phyloP scores from a whole-genome alignment of 2,329 filamentous ascomycete species.

The Diaporthe amygdali region DNA sequence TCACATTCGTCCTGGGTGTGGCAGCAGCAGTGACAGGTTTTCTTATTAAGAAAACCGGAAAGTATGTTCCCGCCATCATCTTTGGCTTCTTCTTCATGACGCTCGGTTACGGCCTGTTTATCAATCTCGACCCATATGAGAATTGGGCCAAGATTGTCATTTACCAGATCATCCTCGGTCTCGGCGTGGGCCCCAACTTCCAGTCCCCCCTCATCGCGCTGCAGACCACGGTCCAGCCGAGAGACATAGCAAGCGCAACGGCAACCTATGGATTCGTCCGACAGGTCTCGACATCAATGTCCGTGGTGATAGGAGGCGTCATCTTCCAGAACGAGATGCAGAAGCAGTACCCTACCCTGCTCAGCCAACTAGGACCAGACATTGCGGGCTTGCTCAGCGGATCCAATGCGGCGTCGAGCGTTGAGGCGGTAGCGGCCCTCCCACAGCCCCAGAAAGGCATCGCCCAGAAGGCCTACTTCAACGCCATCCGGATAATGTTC shows the following conservation, averaged over 20 bases:
- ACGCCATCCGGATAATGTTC: conserved; percentile 59
- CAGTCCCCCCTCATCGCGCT: conserved; percentile 68
- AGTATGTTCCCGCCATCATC: conserved; percentile 61
- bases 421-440: conserved; percentile 60
- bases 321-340: conserved; percentile 48
- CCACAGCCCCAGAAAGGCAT: conserved; percentile 47
- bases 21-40: conserved; percentile 47
- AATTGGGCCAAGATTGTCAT: conserved; percentile 54
- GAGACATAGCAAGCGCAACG: conserved; percentile 68
- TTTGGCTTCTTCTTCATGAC: conserved; percentile 59
- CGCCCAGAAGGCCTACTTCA: conserved; percentile 53
- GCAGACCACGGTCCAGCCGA: conserved; percentile 63
- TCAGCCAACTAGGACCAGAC: conserved; percentile 37
- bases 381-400: conserved; percentile 60
- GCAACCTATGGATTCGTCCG: conserved; percentile 66
- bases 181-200: conserved; percentile 67
- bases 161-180: conserved; percentile 64
- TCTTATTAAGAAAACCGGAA: conserved; percentile 58
- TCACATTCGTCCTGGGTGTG: conserved; percentile 55
- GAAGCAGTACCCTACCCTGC: conserved; percentile 35
- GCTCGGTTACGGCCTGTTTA: conserved; percentile 62
- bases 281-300: conserved; percentile 61
- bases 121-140: conserved; percentile 57
- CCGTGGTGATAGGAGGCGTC: conserved; percentile 60
- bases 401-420: conserved; percentile 64